Conservation (phyloP, 148 eudicot species). For the Vaccinium darrowii region DNA sequence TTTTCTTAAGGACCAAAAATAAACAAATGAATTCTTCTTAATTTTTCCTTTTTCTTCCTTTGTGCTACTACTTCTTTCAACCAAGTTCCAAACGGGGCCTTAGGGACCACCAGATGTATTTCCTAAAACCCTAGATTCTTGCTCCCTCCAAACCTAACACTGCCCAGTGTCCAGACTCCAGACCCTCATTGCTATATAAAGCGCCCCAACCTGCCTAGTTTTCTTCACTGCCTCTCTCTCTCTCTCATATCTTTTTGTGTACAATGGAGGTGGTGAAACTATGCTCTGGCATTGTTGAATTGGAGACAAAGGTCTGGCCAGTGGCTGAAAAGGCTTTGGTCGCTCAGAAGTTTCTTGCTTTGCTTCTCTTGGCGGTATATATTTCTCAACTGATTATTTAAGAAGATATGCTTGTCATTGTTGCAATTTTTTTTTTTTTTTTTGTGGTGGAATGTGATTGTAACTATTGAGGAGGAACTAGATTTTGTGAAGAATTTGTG, state of each 20-base stretch:
- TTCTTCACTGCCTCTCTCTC: neutral
- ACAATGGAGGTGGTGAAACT: conserved; percentile 28
- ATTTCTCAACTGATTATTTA: neutral
- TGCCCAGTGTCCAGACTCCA: neutral
- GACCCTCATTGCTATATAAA: neutral
- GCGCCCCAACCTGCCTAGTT: neutral
- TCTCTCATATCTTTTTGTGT: neutral
- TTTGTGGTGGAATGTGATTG: neutral
- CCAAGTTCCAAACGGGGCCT: neutral
- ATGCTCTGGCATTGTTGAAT: conserved; percentile 2
- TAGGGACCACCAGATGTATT: neutral
- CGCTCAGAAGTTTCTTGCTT: conserved; percentile 22
- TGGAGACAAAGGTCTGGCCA: conserved; percentile 3
- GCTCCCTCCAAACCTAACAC: neutral
- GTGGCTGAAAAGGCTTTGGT: conserved; percentile 12
- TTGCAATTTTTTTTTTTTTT: neutral
- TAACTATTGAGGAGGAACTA: neutral
- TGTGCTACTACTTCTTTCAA: neutral
- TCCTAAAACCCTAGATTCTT: neutral
- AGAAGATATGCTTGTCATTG: neutral
- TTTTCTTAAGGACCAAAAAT: neutral
- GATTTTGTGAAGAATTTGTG: neutral
- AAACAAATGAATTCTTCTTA: neutral
- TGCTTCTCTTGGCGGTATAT: conserved; percentile 24
- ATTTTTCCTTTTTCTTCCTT: neutral